Conservation (phyloP, 805 yeast species). For the Metschnikowia aberdeeniae region DNA sequence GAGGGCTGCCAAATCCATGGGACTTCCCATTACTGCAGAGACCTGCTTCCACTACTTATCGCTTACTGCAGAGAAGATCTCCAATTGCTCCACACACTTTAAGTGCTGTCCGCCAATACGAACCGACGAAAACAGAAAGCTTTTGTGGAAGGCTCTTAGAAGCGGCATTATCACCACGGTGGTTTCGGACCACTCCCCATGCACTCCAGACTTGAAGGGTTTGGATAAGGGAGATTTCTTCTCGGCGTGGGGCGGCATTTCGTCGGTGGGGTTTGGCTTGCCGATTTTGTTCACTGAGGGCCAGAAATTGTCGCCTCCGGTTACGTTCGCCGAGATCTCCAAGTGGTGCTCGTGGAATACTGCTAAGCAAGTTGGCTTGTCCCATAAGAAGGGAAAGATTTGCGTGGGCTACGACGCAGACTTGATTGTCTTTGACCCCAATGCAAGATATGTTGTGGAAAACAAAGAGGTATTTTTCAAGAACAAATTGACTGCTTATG, state of each 20-base stretch:
- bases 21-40: constrained; percentile 74
- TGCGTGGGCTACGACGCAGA: constrained; percentile 84
- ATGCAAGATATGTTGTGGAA: constrained; percentile 43
- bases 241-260: constrained; percentile 94
- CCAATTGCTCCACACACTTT: constrained; percentile 74
- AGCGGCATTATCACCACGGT: constrained; percentile 70
- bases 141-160: constrained; percentile 75
- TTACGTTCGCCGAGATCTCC: constrained; percentile 58
- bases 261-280: constrained; percentile 88
- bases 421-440: constrained; percentile 74
- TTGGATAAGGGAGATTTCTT: constrained; percentile 81
- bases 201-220: constrained; percentile 87
- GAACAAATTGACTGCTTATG: constrained; percentile 84
- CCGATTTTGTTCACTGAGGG: constrained; percentile 80
- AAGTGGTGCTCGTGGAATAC: constrained; percentile 82
- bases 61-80: constrained; percentile 71
- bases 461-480: constrained; percentile 66
- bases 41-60: constrained; percentile 92
- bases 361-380: constrained; percentile 78
- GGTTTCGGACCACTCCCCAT: constrained; percentile 94
- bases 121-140: constrained; percentile 61
- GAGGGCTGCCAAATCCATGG: constrained; percentile 54
- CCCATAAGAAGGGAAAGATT: constrained; percentile 67
- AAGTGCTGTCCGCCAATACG: constrained; percentile 97
- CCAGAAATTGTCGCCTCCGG: constrained; percentile 44